phyloP scores from a whole-genome alignment of 2,329 filamentous ascomycete species.

The Penicillium psychrosexuale region DNA sequence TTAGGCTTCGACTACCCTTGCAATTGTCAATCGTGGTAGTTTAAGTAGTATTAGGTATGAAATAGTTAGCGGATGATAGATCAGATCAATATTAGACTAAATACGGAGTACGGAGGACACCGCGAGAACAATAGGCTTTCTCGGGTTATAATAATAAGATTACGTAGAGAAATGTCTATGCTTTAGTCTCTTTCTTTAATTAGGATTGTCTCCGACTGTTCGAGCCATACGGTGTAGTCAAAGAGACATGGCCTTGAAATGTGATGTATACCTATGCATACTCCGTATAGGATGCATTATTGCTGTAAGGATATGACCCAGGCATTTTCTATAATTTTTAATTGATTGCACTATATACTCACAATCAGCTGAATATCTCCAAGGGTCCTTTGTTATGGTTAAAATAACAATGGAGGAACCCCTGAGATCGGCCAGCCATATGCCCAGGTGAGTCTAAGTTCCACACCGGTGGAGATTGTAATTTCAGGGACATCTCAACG shows the following conservation, averaged over 20 bases:
- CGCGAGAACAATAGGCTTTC: not conserved
- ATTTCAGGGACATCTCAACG: slow-evolving; percentile 1
- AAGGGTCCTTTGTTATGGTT: not conserved
- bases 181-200: not conserved
- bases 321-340: not conserved
- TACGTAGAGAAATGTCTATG: not conserved
- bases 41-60: not conserved
- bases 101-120: too few species aligned
- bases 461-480: slow-evolving; percentile 15
- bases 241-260: not conserved
- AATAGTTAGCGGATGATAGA: not conserved
- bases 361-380: not conserved
- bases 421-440: slow-evolving; percentile 18
- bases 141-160: not conserved
- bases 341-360: not conserved
- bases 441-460: not conserved
- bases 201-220: slow-evolving; percentile 1
- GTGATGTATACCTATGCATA: not conserved
- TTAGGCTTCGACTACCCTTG: not conserved
- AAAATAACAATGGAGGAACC: slow-evolving; percentile 15
- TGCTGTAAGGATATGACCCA: not conserved
- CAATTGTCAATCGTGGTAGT: not conserved
- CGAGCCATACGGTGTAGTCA: not conserved
- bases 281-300: not conserved
- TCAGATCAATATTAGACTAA: not conserved